These are phyloP conservation scores for Rossbeevera mucosa DNA, from an alignment of 768 basidiomycete genomes.

Conservation along the genomic window DNA sequence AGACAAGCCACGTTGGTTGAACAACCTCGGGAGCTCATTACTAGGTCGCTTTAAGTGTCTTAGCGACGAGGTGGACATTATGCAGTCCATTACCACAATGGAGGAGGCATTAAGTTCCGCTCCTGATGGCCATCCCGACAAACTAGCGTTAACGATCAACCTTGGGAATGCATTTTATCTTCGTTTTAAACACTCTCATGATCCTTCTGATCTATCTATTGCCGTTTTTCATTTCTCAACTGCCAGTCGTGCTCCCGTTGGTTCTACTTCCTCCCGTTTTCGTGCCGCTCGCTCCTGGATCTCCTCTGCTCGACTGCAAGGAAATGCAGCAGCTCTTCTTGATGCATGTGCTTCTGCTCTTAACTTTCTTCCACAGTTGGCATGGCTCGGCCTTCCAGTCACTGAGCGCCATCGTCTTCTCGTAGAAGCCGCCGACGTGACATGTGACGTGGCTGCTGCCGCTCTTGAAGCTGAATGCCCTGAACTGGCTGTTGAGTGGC, in stretches of 20 bases:
- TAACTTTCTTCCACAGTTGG: background rate
- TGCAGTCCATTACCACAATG: background rate
- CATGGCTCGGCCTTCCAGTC: background rate
- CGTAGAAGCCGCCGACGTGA: background rate
- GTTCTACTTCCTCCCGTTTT: background rate
- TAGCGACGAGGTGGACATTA: background rate
- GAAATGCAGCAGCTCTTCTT: background rate
- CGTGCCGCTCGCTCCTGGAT: background rate
- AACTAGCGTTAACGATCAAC: background rate
- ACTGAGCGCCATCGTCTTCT: background rate
- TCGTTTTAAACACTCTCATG: too few relatives aligned
- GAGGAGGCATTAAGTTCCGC: background rate
- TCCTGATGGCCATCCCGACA: background rate
- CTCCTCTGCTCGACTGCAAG: background rate
- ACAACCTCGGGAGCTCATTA: too few relatives aligned
- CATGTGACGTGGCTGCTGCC: background rate
- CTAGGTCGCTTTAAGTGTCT: too few relatives aligned
- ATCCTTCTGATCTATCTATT: too few relatives aligned
- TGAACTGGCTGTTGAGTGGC: background rate
- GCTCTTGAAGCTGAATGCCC: background rate
- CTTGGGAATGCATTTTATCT: background rate
- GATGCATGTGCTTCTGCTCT: background rate
- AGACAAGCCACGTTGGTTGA: too few relatives aligned
- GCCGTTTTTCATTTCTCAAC: too few relatives aligned
- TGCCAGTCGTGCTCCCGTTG: too few relatives aligned